Percentiles rank a stretch among this genome's conserved stretches.
phyloP scores from a whole-genome alignment of 768 basidiomycete genomes.

The Phlebiopsis flavidoalba region DNA sequence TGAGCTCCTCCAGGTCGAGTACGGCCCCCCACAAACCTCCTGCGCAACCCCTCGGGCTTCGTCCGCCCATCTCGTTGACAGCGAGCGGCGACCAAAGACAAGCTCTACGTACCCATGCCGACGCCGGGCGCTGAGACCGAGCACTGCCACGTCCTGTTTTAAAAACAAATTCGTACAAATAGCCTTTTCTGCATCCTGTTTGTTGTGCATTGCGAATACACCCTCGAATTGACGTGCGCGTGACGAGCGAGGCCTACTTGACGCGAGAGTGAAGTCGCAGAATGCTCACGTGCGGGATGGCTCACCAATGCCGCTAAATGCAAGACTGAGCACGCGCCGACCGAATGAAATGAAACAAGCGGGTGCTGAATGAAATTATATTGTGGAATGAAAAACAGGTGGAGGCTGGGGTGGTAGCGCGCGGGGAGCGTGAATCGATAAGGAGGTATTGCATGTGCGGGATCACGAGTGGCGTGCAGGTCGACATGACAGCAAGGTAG shows the following conservation, averaged over 20 bases:
- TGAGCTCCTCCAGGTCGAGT: constrained; percentile 36
- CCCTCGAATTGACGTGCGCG: background rate
- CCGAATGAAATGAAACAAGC: background rate
- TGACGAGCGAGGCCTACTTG: background rate
- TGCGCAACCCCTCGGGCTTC: constrained; percentile 45
- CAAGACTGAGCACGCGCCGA: background rate
- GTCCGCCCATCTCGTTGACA: constrained; percentile 52
- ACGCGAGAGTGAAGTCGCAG: background rate
- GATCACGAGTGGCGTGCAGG: too few species aligned
- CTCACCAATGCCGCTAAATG: background rate
- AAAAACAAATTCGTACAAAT: too few species aligned
- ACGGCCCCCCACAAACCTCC: constrained; percentile 44
- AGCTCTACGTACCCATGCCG: constrained; percentile 43
- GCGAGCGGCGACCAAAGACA: constrained; percentile 49
- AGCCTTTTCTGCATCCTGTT: too few species aligned
- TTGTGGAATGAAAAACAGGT: background rate
- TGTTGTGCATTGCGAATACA: background rate
- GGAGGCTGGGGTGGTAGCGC: background rate
- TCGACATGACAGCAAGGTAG: too few species aligned
- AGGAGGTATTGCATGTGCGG: too few species aligned
- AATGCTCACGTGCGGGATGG: background rate
- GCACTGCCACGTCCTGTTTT: too few species aligned
- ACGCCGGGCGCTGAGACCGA: background rate
- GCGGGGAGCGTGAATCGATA: background rate
- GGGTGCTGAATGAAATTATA: background rate